Conservation (phyloP, 805 yeast species). For the Kazachstania africana region DNA sequence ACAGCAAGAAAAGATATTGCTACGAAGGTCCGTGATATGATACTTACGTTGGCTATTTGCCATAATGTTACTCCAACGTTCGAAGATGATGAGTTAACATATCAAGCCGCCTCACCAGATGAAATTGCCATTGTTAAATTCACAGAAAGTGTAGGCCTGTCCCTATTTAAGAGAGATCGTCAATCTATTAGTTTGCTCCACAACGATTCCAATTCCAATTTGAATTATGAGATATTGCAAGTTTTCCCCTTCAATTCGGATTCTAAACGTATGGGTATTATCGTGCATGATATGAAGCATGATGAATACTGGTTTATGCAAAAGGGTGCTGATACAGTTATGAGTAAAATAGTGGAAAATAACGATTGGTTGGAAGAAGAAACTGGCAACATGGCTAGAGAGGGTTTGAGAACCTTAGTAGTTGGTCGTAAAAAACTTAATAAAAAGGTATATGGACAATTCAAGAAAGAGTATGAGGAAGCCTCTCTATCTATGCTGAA, state of each 20-base stretch:
- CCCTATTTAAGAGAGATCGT: conserved; percentile 74
- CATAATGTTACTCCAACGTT: conserved; percentile 94
- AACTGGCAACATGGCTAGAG: conserved; percentile 95
- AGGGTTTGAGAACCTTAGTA: conserved; percentile 90
- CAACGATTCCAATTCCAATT: conserved; percentile 37
- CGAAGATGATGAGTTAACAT: conserved; percentile 62
- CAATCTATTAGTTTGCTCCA: conserved; percentile 59
- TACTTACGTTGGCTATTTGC: conserved; percentile 79
- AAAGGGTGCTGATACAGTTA: conserved; percentile 96
- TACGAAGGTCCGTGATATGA: conserved; percentile 64
- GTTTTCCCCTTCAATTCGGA: conserved; percentile 93
- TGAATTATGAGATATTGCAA: conserved; percentile 59
- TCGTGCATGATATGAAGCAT: conserved; percentile 49
- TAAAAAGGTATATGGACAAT: conserved; percentile 43
- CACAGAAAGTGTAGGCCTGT: conserved; percentile 76
- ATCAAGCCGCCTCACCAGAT: conserved; percentile 98
- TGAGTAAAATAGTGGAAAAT: conserved; percentile 68
- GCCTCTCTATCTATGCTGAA: conserved; percentile 72
- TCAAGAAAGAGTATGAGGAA: conserved; percentile 49
- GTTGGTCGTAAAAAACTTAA: conserved; percentile 74
- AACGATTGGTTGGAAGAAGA: conserved; percentile 98
- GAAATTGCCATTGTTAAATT: conserved; percentile 94
- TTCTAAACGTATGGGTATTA: conserved; percentile 90
- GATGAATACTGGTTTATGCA: conserved; percentile 76
- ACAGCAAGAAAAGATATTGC: conserved; percentile 57